These are phyloP conservation scores for Musa balbisiana DNA, from an alignment of 202 grass and related monocot species.

Conservation along the genomic window DNA sequence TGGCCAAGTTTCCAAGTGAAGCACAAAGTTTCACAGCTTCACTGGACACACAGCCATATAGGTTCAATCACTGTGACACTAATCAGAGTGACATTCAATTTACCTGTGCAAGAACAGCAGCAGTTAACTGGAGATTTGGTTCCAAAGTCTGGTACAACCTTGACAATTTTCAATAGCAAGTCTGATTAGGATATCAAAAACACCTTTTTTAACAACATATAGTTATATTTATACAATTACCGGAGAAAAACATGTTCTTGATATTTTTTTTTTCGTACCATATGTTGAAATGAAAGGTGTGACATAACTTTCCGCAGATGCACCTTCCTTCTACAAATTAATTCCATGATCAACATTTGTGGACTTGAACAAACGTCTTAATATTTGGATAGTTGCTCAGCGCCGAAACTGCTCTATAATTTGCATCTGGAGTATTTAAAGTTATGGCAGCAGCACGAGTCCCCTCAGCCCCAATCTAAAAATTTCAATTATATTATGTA, in stretches of 20 bases:
- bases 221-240: neutral
- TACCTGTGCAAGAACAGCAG: conserved; percentile 97
- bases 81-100: neutral
- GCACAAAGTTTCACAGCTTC: conserved; percentile 1
- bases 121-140: conserved; percentile 94
- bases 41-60: neutral
- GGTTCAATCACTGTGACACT: neutral
- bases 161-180: conserved; percentile 16
- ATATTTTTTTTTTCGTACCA: neutral
- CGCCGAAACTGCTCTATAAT: conserved; percentile 97
- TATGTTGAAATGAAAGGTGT: neutral
- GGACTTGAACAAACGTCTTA: conserved; percentile 92
- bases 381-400: conserved; percentile 89
- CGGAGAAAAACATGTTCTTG: neutral
- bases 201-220: neutral
- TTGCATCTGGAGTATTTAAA: conserved; percentile 95
- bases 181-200: neutral
- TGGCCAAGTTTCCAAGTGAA: conserved; percentile 61
- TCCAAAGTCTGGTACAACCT: conserved; percentile 99
- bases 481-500: neutral
- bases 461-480: conserved; percentile 87
- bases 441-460: conserved; percentile 92
- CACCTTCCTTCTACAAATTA: conserved; percentile 97
- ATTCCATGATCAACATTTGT: conserved; percentile 94
- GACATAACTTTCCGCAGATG: conserved; percentile 60